Conservation (phyloP, 78 protist genomes). For the Dictyostelium capitatum region DNA sequence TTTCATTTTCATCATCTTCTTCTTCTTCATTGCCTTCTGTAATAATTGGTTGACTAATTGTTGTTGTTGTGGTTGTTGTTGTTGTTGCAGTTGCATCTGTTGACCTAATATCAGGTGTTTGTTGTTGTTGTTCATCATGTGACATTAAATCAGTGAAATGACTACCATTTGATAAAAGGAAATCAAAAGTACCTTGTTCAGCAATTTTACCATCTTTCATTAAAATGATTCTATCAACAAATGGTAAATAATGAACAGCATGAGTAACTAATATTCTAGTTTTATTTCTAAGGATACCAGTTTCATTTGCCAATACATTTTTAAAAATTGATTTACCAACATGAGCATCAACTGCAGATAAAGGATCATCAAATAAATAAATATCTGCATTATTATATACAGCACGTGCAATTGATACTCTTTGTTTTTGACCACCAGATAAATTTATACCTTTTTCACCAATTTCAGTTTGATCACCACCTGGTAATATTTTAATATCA, state of each 20-base stretch:
- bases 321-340: constrained; percentile 90
- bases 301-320: constrained; percentile 59
- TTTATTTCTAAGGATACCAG: constrained; percentile 63
- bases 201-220: constrained; percentile 88
- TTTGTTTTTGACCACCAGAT: constrained; percentile 98
- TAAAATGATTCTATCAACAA: constrained; percentile 78
- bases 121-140: constrained; percentile 30
- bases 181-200: constrained; percentile 78
- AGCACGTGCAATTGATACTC: constrained; percentile 98
- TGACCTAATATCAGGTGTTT: not conserved
- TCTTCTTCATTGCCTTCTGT: not conserved
- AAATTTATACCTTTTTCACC: constrained; percentile 96
- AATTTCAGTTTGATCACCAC: constrained; percentile 94
- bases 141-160: constrained; percentile 61
- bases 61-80: not conserved
- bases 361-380: constrained; percentile 92
- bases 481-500: constrained; percentile 88
- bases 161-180: constrained; percentile 58
- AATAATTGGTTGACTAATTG: too few species aligned
- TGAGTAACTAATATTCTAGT: constrained; percentile 93
- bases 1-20: constrained; percentile 12
- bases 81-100: not conserved
- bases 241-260: constrained; percentile 76
- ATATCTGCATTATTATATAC: constrained; percentile 90
- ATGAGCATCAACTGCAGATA: constrained; percentile 92